Evolutionary conservation across 805 yeast species (phyloP), one percentile per base, ranked within the genome.

Genomic region (Lachancea thermotolerans): DNA sequence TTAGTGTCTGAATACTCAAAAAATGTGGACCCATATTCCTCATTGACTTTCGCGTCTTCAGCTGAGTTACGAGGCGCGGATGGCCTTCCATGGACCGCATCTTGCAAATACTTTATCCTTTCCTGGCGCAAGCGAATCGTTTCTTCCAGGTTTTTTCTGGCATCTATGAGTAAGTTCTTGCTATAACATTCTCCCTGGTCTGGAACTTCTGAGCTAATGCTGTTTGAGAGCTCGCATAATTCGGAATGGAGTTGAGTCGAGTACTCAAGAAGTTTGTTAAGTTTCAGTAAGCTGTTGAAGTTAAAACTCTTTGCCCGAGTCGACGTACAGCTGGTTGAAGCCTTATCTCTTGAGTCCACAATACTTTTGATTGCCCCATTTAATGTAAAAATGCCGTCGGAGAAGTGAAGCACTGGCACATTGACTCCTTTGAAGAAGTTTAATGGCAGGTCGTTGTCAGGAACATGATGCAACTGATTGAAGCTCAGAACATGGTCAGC

Each of bases 261-360:
- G 46, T 61, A 61, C 36, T 62, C 65, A 5, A 59, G 31, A n/a
- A 58, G 30, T 33, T 56, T 63, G 30, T 56, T 61, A 17, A 63
- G 18, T 35, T 62, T 62, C 14, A 63, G 41, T 10, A 56, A 42
- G 3, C 55, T 45, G 46, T 58, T 63, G 41, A 53, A 63, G 12
- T 52, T 51, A 18, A 68, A 62, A 0, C 60, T 55, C 14, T 34
- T 32, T 10, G 17, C 18, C n/a, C 7, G 33, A 2, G 38, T 5
- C 10, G 14, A 7, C 3, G 40, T 29, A 30, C 18, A 18, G 14
- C 7, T 27, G 7, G 18, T 18, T 29, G 14, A 9, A 10, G 11
- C 15, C 10, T 9, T 28, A 14, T 12, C 4, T 30, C 29, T 15
- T 16, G 29, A 6, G 39, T 21, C 12, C 21, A 2, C 25, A 21